Percentiles rank a stretch among this genome's conserved stretches.
Evolutionary conservation across 345 rosid species (phyloP).

Genomic region (Draba incana): DNA sequence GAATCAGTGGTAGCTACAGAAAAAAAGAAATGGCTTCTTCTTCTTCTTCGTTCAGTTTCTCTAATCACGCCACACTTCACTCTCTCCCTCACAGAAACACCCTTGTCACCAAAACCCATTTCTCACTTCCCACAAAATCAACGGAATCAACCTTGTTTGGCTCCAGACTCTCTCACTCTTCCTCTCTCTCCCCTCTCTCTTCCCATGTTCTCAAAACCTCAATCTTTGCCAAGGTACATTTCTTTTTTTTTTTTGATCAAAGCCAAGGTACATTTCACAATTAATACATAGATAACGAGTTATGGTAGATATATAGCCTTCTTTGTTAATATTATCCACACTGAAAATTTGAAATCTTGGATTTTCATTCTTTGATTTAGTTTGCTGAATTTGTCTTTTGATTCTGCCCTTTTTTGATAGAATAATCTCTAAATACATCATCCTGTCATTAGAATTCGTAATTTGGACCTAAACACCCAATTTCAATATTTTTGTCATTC

Average conservation of each 20-base stretch:
- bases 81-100: constrained; percentile 35
- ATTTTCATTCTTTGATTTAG: no score
- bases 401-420: no score
- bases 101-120: constrained; percentile 16
- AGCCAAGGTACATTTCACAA: constrained; percentile 83
- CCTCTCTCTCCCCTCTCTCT: constrained; percentile 45
- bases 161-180: constrained; percentile 52
- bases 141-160: constrained; percentile 67
- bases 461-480: no score
- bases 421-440: no score
- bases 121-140: constrained; percentile 44
- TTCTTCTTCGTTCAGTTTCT: constrained; percentile 28
- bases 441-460: no score
- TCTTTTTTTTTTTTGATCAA: no score
- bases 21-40: constrained; percentile 40
- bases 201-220: constrained; percentile 45
- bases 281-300: background rate
- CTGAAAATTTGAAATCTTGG: no score
- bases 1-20: no score
- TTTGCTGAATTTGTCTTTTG: no score
- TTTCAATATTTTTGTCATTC: no score
- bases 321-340: no score
- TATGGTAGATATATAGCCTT: no score
- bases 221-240: constrained; percentile 85
- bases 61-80: constrained; percentile 27